Conservation (phyloP, 2,329 filamentous ascomycete species). For the Sporothrix sp. region DNA sequence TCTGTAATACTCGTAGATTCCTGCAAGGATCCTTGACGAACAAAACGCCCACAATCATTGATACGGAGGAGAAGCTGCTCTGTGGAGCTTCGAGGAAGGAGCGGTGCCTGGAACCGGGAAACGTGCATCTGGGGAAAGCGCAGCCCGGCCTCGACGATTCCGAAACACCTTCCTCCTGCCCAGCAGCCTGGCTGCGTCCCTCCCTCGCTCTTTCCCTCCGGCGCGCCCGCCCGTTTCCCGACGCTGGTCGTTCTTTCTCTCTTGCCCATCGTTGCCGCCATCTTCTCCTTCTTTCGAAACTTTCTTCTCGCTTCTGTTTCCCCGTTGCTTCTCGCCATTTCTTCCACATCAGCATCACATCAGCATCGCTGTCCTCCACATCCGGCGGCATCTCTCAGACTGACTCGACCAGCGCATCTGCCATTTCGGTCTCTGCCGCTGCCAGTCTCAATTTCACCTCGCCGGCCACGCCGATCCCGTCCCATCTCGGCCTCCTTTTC, state of each 20-base stretch:
- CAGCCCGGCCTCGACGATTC: slow-evolving; percentile 6
- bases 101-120: slow-evolving; percentile 1
- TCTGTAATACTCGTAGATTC: no score
- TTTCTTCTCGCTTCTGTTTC: slow-evolving; percentile 16
- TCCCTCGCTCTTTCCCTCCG: background rate
- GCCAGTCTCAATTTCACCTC: background rate
- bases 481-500: background rate
- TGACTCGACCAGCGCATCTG: slow-evolving; percentile 2
- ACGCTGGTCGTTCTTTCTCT: background rate
- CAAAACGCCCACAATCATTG: no score
- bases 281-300: slow-evolving; percentile 11
- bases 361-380: slow-evolving; percentile 1
- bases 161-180: slow-evolving; percentile 7
- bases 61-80: no score
- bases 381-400: slow-evolving; percentile 6
- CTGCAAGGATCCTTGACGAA: no score
- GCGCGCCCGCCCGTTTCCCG: no score
- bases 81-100: background rate
- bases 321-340: slow-evolving; percentile 19
- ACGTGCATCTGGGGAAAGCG: slow-evolving; percentile 7
- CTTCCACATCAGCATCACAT: slow-evolving; percentile 20
- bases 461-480: slow-evolving; percentile 5
- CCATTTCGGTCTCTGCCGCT: background rate
- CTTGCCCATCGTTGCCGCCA: slow-evolving; percentile 3
- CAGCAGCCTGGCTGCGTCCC: background rate